Base-by-base conservation (phyloP, 2,329 filamentous ascomycete species). In the Tolypocladium endophyticum region DNA sequence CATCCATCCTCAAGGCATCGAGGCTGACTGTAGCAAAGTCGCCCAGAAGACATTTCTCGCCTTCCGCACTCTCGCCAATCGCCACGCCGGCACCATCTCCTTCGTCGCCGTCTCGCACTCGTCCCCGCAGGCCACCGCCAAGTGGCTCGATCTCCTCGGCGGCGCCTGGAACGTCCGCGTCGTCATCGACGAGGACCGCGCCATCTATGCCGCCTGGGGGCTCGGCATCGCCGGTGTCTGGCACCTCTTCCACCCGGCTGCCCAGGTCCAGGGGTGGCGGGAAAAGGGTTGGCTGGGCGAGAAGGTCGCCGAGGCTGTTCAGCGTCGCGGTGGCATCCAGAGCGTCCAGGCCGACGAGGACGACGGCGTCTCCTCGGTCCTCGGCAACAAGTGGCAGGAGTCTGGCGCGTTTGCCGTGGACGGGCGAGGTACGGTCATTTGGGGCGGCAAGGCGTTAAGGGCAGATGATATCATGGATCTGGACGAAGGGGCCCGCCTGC, bases 91-190 rank as follows among this genome's bases (percentile, higher is more conserved):
- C 64, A 71, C 72, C 50, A 72, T 85, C 14, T 76, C 76, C 60
- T 85, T 82, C 72, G 74, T 86, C 59, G 82, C 83, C 63, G 74
- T 86, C 57, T 85, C 82, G 30, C 83, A 86, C 72, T 80, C 83
- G 45, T 85, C 82, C 11, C 70, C 74, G 4, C 73, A 76, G 28
- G 82, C 83, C 36, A 86, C 83, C 1, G 70, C 75, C 43, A 81
- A 80, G 63, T 86, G 83, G 83, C 66, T 84, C 54, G 79, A 81
- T 63, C 73, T 83, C 23, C 69, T 86, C 16, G 83, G 83, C 67
- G 82, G 83, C 61, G 73, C 80, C 18, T 83, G 82, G 79, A 78
- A 76, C 68, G 76, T 85, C 36, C 75, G 45, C 25, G 54, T 86
- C 3, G 69, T 86, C 59, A 71, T 84, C 59, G 83, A 86, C 70